Conservation (phyloP, 2,329 filamentous ascomycete species). For the Cytospora paraplurivora region DNA sequence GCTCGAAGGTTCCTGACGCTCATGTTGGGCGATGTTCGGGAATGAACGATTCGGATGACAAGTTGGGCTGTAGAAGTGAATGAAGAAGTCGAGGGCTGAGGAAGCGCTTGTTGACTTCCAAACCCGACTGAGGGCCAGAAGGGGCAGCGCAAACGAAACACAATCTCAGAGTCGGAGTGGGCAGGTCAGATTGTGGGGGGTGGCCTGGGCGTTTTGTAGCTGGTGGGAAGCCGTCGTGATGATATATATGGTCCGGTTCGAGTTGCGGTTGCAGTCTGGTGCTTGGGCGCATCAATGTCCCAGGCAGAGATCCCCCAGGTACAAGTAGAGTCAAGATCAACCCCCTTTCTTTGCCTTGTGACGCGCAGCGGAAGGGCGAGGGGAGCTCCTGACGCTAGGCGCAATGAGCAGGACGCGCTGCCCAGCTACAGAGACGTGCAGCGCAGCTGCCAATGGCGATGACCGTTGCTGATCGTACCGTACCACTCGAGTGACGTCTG, state of each 20-base stretch:
- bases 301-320: not conserved
- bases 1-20: conserved; percentile 75
- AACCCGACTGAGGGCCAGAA: conserved; percentile 3
- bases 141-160: conserved; percentile 6
- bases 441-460: conserved; percentile 14
- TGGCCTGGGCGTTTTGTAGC: conserved; percentile 12
- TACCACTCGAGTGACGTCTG: not conserved
- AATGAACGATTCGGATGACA: conserved; percentile 11
- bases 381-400: conserved; percentile 24
- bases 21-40: conserved; percentile 49
- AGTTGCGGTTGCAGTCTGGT: not conserved
- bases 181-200: conserved; percentile 34
- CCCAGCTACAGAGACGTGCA: conserved; percentile 19
- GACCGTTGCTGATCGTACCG: too few species aligned
- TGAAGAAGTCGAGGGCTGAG: not conserved
- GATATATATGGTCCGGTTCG: not conserved
- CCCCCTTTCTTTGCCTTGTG: conserved; percentile 17
- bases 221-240: conserved; percentile 7
- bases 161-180: conserved; percentile 27
- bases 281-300: not conserved
- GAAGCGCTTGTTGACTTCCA: not conserved
- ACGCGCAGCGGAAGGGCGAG: conserved; percentile 17
- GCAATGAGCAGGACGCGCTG: conserved; percentile 11
- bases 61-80: not conserved
- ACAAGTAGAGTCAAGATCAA: conserved; percentile 6